These are phyloP conservation scores for Solanum bulbocastanum DNA, from an alignment of 257 asterid species.

Conservation along the genomic window DNA sequence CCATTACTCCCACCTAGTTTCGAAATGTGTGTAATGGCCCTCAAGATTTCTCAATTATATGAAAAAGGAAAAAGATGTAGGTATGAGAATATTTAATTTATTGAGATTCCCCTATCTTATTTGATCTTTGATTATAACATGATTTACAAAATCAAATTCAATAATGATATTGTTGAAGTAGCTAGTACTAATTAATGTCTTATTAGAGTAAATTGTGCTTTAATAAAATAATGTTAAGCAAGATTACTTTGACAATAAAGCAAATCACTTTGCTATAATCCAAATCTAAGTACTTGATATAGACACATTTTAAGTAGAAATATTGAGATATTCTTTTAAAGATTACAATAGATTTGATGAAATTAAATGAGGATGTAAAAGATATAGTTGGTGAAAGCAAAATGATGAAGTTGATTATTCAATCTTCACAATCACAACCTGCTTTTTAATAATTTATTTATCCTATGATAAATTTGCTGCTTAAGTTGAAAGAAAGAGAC, in stretches of 20 bases:
- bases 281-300: background rate
- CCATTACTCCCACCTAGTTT: background rate
- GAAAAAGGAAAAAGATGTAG: background rate
- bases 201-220: background rate
- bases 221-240: background rate
- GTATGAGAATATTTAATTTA: background rate
- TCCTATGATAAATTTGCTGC: constrained; percentile 26
- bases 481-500: constrained; percentile 53
- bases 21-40: background rate
- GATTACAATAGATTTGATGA: background rate
- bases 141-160: background rate
- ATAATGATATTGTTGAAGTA: background rate
- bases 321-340: background rate
- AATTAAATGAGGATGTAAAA: background rate
- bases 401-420: constrained; percentile 18
- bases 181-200: background rate
- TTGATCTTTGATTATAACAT: background rate
- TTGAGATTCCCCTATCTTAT: background rate
- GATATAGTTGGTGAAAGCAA: constrained; percentile 35
- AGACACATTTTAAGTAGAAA: background rate
- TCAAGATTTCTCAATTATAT: background rate
- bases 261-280: background rate
- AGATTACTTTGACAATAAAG: background rate
- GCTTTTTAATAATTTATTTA: background rate
- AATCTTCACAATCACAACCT: constrained; percentile 8